phyloP scores from a whole-genome alignment of 2,329 filamentous ascomycete genomes.

The Aspergillus fructus region DNA sequence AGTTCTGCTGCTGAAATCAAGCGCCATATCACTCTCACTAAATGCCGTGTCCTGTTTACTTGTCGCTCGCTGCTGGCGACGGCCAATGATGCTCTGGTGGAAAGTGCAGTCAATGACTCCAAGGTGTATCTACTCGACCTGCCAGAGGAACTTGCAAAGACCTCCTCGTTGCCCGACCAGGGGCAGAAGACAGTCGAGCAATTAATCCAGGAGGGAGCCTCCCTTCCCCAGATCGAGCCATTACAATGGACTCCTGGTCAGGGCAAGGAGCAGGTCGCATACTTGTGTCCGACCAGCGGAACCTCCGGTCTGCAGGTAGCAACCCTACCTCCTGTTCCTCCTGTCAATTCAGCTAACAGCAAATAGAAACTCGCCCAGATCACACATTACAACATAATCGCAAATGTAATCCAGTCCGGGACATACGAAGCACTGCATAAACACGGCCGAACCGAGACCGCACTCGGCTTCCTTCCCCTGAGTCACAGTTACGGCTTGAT shows the following conservation, averaged over 20 bases:
- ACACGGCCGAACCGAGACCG: slow-evolving; percentile 3
- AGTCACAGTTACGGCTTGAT: slow-evolving; percentile 4
- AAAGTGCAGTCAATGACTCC: background rate
- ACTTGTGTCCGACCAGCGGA: slow-evolving; percentile 8
- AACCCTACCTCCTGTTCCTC: background rate
- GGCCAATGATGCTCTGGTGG: background rate
- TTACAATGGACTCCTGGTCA: slow-evolving; percentile 6
- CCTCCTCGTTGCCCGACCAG: slow-evolving; percentile 1
- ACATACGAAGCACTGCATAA: slow-evolving; percentile 5
- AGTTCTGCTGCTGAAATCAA: slow-evolving; percentile 6
- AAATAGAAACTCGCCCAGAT: slow-evolving; percentile 10
- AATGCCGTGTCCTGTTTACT: slow-evolving; percentile 4
- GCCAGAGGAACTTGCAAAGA: background rate
- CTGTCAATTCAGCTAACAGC: background rate
- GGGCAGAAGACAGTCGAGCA: slow-evolving; percentile 6
- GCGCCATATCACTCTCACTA: slow-evolving; percentile 2
- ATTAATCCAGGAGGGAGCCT: background rate
- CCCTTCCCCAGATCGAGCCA: background rate
- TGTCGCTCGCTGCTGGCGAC: slow-evolving; percentile 10
- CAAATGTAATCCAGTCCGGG: slow-evolving; percentile 33
- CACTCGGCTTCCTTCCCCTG: slow-evolving; percentile 5
- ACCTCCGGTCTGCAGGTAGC: slow-evolving; percentile 11
- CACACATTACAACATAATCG: slow-evolving; percentile 13
- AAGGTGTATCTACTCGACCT: slow-evolving; percentile 2
- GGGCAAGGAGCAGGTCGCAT: slow-evolving; percentile 8